These are phyloP conservation scores for Ophioceras dolichostomum DNA, from an alignment of 2,329 filamentous ascomycete genomes.

Conservation along the genomic window DNA sequence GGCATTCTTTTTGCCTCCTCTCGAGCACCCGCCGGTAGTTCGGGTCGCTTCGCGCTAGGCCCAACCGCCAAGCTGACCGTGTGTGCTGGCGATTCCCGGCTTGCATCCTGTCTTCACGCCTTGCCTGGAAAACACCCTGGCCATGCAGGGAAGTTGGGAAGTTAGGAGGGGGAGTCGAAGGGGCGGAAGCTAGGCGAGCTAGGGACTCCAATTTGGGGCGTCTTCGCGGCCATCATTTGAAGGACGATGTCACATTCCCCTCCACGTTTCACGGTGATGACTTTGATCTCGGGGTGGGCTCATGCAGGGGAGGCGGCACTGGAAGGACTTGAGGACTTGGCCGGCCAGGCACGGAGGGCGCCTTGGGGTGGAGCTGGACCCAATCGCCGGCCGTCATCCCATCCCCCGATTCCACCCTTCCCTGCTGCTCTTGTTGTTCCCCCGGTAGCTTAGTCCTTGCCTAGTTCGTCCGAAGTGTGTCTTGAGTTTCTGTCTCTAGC, in stretches of 20 bases:
- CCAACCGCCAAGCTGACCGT: background rate
- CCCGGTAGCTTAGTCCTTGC: background rate
- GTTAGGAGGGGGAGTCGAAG: too few relatives aligned
- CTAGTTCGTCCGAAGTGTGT: background rate
- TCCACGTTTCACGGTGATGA: conserved; percentile 2
- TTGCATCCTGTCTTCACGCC: too few relatives aligned
- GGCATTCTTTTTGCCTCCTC: too few relatives aligned
- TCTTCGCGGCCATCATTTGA: background rate
- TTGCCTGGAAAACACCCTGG: too few relatives aligned
- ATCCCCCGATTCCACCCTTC: too few relatives aligned
- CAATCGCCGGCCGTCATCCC: too few relatives aligned
- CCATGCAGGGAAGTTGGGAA: too few relatives aligned
- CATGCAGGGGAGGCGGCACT: background rate
- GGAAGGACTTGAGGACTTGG: background rate
- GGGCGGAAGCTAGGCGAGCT: too few relatives aligned
- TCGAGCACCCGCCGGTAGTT: background rate
- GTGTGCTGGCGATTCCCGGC: background rate
- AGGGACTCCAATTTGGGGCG: background rate
- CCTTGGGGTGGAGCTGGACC: too few relatives aligned
- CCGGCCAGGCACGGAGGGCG: background rate
- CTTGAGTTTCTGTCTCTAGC: too few relatives aligned
- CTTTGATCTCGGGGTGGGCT: background rate
- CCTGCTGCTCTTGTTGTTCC: background rate
- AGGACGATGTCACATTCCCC: background rate
- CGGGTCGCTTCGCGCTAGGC: background rate